A percentile compares a stretch with the other conserved stretches of the same genome.
Evolutionary conservation across 1,284 basidiomycete species (phyloP).

Genomic region (Puccinia triticina): DNA sequence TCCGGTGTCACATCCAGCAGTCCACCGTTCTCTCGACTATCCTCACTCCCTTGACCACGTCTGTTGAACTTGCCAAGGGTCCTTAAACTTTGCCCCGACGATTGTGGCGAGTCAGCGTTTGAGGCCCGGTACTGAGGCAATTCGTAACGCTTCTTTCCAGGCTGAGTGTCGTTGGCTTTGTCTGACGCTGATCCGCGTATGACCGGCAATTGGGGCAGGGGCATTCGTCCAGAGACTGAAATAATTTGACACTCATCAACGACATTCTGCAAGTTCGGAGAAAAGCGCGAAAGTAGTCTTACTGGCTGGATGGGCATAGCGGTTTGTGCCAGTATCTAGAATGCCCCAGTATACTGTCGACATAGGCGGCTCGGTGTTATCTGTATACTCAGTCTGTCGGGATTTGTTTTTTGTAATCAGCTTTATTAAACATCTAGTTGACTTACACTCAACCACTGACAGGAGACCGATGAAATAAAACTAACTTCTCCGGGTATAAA

Average conservation of each 20-base stretch:
- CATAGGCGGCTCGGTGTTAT: slow-evolving; percentile 36
- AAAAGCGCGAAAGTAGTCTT: neutral
- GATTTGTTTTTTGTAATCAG: neutral
- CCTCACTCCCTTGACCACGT: neutral
- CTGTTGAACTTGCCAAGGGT: neutral
- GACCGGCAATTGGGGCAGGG: slow-evolving; percentile 25
- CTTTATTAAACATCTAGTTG: neutral
- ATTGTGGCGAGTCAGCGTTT: neutral
- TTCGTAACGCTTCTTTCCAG: neutral
- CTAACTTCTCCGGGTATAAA: slow-evolving; percentile 35
- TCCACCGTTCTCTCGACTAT: neutral
- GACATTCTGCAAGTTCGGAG: neutral
- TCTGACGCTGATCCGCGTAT: neutral
- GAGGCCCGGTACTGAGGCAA: neutral
- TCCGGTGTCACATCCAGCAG: slow-evolving; percentile 17
- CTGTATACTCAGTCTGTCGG: slow-evolving; percentile 33
- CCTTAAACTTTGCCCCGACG: neutral
- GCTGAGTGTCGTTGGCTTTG: neutral
- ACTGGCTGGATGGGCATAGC: slow-evolving; percentile 40
- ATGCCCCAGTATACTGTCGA: slow-evolving; percentile 35
- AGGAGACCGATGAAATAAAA: neutral
- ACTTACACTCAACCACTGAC: neutral
- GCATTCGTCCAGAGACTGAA: slow-evolving; percentile 31
- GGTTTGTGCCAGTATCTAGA: slow-evolving; percentile 25
- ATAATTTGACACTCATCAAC: neutral